Conservation (phyloP, 139 green algal species). For the Limnomonas spitsbergensis region DNA sequence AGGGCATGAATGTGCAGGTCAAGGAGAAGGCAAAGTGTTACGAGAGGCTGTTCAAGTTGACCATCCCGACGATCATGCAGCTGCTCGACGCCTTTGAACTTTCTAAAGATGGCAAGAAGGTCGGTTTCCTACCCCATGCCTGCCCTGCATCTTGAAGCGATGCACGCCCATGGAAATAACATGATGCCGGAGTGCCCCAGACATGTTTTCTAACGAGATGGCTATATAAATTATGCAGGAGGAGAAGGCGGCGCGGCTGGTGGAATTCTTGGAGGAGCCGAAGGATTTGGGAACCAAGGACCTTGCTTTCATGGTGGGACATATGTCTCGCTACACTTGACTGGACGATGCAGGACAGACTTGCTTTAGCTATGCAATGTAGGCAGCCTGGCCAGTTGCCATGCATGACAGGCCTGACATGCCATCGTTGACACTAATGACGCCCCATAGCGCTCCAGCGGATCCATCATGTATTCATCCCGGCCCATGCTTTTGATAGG, state of each 20-base stretch:
- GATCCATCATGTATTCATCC: background rate
- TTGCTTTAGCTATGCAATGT: background rate
- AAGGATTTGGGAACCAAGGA: slow-evolving; percentile 53
- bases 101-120: slow-evolving; percentile 44
- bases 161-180: background rate
- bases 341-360: background rate
- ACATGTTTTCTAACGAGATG: no score
- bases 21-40: slow-evolving; percentile 48
- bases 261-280: slow-evolving; percentile 65
- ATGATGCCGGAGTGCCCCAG: background rate
- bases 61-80: slow-evolving; percentile 45
- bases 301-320: slow-evolving; percentile 54
- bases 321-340: background rate
- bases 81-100: slow-evolving; percentile 67
- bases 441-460: background rate
- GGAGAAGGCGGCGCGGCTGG: slow-evolving; percentile 52
- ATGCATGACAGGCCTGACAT: background rate
- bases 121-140: background rate
- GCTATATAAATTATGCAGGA: slow-evolving; percentile 35
- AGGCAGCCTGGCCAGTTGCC: background rate
- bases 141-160: background rate
- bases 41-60: slow-evolving; percentile 52
- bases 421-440: background rate
- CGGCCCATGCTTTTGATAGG: slow-evolving; percentile 18
- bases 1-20: slow-evolving; percentile 26